Percentiles rank a stretch among this genome's conserved stretches.
Evolutionary conservation across 768 basidiomycete genomes (phyloP).

Genomic region (Boletus rubescentipes): DNA sequence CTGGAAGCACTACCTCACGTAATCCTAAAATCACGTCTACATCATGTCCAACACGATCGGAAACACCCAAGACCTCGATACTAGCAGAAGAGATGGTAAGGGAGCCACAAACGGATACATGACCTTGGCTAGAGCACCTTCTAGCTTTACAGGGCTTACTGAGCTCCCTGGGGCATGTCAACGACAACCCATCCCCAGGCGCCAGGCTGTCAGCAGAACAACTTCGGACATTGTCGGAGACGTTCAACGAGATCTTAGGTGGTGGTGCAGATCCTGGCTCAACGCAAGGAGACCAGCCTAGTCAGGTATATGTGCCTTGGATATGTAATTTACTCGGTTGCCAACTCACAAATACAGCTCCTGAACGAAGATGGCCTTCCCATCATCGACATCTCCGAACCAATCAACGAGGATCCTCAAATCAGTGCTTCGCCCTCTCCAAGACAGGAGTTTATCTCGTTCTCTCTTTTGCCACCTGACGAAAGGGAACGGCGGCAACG

Average conservation of each 20-base stretch:
- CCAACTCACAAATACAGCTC: constrained; percentile 42
- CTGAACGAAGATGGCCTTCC: constrained; percentile 78
- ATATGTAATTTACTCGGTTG: constrained; percentile 19
- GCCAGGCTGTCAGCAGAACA: constrained; percentile 46
- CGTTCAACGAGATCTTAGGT: constrained; percentile 49
- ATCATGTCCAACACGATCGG: constrained; percentile 22
- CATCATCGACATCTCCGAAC: constrained; percentile 75
- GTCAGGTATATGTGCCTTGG: constrained; percentile 54
- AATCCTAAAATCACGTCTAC: neutral
- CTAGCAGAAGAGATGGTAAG: constrained; percentile 39
- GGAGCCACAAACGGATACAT: constrained; percentile 8
- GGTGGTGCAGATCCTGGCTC: constrained; percentile 43
- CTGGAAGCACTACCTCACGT: constrained; percentile 17
- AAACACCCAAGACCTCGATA: constrained; percentile 27
- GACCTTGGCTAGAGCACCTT: constrained; percentile 3
- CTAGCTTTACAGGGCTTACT: constrained; percentile 42
- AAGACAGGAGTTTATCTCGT: constrained; percentile 47
- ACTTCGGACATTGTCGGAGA: constrained; percentile 54
- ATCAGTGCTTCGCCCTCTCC: constrained; percentile 24
- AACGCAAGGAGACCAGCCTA: constrained; percentile 48
- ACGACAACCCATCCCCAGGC: constrained; percentile 1
- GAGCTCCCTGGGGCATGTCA: constrained; percentile 32
- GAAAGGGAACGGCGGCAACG: constrained; percentile 51
- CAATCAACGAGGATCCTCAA: constrained; percentile 32
- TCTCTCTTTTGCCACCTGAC: constrained; percentile 43